A percentile compares a stretch with the other conserved stretches of the same genome.
These are phyloP conservation scores for Polytolypa hystricis DNA, from an alignment of 2,329 filamentous ascomycete genomes.

Conservation along the genomic window DNA sequence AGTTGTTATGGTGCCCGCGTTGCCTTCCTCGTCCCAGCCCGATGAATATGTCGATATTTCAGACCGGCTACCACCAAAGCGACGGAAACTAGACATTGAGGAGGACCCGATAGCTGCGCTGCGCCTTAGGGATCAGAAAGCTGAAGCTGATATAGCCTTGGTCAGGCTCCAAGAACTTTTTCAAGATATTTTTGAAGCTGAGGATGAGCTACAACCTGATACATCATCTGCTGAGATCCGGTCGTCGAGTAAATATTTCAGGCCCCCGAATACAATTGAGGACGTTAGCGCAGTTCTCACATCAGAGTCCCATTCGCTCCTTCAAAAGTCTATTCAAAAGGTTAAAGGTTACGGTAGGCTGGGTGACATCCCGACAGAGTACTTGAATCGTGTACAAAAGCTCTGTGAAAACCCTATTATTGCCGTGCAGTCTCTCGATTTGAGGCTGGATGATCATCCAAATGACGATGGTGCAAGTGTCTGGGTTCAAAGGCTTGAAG, in stretches of 20 bases:
- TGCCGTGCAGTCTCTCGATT: conserved; percentile 53
- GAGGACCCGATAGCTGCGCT: conserved; percentile 45
- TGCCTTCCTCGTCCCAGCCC: conserved; percentile 28
- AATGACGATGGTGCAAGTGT: conserved; percentile 55
- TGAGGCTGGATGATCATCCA: conserved; percentile 59
- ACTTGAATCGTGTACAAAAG: conserved; percentile 62
- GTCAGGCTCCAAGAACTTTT: conserved; percentile 59
- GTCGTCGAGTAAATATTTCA: conserved; percentile 43
- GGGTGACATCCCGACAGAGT: conserved; percentile 59
- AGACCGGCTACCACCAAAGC: conserved; percentile 21
- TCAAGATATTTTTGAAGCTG: conserved; percentile 62
- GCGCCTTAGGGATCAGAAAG: conserved; percentile 61
- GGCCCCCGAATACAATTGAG: conserved; percentile 22
- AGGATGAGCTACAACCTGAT: conserved; percentile 55
- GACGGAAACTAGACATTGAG: conserved; percentile 45
- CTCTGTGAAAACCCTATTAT: conserved; percentile 67
- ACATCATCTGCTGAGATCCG: conserved; percentile 33
- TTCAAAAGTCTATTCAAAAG: conserved; percentile 64
- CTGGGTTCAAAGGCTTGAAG: conserved; percentile 58
- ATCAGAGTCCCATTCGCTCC: conserved; percentile 53
- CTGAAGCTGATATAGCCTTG: conserved; percentile 66
- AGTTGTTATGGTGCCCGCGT: conserved; percentile 39
- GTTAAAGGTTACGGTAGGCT: conserved; percentile 60
- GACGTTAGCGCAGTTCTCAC: conserved; percentile 46
- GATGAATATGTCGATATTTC: conserved; percentile 31